phyloP scores from a whole-genome alignment of 2,329 filamentous ascomycete species.

The Xylariaceae sp. region DNA sequence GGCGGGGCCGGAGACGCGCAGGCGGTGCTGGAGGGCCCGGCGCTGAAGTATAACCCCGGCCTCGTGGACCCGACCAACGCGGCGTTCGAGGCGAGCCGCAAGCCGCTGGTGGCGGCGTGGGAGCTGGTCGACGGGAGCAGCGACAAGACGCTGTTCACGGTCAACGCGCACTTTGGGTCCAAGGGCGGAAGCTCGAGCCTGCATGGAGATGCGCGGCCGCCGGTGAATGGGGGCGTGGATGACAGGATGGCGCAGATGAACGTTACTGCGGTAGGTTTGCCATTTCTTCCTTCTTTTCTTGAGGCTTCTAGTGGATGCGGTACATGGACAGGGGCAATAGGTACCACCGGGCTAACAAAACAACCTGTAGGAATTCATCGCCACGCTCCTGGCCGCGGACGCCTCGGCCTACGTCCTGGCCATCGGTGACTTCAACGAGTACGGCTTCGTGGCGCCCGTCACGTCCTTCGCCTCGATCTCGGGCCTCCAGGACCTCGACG shows the following conservation, averaged over 20 bases:
- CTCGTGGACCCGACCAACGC: constrained; percentile 52
- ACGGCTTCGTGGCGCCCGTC: constrained; percentile 58
- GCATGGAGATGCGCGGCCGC: constrained; percentile 62
- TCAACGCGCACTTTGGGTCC: too few species aligned
- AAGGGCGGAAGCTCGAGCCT: too few species aligned
- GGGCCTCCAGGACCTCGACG: constrained; percentile 58
- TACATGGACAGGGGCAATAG: too few species aligned
- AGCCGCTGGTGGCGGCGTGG: constrained; percentile 65
- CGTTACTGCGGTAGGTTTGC: constrained; percentile 42
- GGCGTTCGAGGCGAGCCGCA: constrained; percentile 59
- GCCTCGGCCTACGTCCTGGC: constrained; percentile 61
- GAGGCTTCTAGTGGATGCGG: too few species aligned
- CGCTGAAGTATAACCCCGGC: constrained; percentile 61
- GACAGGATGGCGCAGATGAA: constrained; percentile 53
- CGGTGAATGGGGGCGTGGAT: constrained; percentile 61
- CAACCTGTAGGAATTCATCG: constrained; percentile 46
- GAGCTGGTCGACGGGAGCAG: too few species aligned
- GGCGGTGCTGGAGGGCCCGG: constrained; percentile 58
- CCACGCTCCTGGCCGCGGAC: constrained; percentile 56
- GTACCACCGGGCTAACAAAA: too few species aligned
- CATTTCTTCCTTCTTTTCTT: too few species aligned
- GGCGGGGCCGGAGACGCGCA: too few species aligned
- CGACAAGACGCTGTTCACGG: too few species aligned
- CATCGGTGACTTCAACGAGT: constrained; percentile 72
- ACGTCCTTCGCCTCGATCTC: constrained; percentile 51